A percentile compares a stretch with the other conserved stretches of the same genome.
phyloP scores from a whole-genome alignment of 345 rosid genomes.

The Acer negundo region DNA sequence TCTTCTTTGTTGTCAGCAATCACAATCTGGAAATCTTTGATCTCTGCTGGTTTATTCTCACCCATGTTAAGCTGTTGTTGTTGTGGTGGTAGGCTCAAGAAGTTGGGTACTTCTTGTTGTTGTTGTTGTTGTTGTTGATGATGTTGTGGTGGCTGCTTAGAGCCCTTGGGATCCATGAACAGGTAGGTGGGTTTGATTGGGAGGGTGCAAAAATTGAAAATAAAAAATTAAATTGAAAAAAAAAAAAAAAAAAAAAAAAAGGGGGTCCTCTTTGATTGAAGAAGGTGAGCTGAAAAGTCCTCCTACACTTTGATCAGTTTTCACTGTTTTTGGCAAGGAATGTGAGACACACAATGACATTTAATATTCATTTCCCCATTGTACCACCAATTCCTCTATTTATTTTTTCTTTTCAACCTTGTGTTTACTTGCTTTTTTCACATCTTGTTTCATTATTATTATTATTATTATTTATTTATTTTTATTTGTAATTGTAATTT shows the following conservation, averaged over 20 bases:
- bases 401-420: background rate
- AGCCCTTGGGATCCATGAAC: slow-evolving; percentile 70
- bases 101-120: slow-evolving; percentile 52
- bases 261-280: slow-evolving; percentile 42
- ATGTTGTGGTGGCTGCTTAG: slow-evolving; percentile 45
- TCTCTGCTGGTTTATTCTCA: slow-evolving; percentile 56
- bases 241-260: background rate
- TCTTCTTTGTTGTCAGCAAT: slow-evolving; percentile 70
- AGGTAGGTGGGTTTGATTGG: slow-evolving; percentile 18
- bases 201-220: slow-evolving; percentile 25
- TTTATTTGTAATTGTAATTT: background rate
- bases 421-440: slow-evolving; percentile 5
- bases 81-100: slow-evolving; percentile 54
- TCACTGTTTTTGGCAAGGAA: slow-evolving; percentile 58
- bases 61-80: slow-evolving; percentile 36
- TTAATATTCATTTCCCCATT: slow-evolving; percentile 31
- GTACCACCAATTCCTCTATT: background rate
- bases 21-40: slow-evolving; percentile 78
- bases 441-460: background rate
- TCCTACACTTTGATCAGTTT: slow-evolving; percentile 55
- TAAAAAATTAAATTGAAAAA: background rate
- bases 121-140: slow-evolving; percentile 11
- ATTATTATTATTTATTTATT: background rate
- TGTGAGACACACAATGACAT: slow-evolving; percentile 21
- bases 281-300: slow-evolving; percentile 55